These are phyloP conservation scores for Trichosporon sp. DNA, from an alignment of 1,284 basidiomycete genomes.

Conservation along the genomic window DNA sequence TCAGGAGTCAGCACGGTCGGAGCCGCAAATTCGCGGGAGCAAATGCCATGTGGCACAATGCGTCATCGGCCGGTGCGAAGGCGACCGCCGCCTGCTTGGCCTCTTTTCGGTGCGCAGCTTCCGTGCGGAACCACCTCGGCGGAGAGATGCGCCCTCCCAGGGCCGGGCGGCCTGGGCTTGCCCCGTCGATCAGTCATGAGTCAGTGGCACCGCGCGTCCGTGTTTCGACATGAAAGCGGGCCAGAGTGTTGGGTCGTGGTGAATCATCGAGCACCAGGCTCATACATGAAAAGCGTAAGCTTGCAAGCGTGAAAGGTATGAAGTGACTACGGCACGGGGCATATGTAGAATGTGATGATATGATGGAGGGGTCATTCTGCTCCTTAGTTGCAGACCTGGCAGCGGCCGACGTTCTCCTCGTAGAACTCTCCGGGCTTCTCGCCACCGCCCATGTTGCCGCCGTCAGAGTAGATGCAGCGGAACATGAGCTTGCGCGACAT, in stretches of 20 bases:
- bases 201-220: not conserved
- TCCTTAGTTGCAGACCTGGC: not conserved
- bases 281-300: constrained; percentile 3
- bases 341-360: not conserved
- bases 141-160: not conserved
- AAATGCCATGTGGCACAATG: constrained; percentile 1
- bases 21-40: constrained; percentile 5
- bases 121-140: not conserved
- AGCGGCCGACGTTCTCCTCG: not conserved
- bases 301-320: constrained; percentile 2
- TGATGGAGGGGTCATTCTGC: not conserved
- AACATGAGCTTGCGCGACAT: not conserved
- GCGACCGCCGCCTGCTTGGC: not conserved
- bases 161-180: not conserved
- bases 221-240: not conserved
- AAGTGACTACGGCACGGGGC: not conserved
- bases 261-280: constrained; percentile 2
- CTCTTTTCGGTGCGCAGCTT: not conserved
- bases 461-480: not conserved
- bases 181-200: not conserved
- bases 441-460: not conserved
- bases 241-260: no score
- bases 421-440: not conserved
- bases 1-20: not conserved
- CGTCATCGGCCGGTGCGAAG: not conserved